Base-by-base conservation (phyloP, 495 filamentous ascomycete genomes). In the Astrocystis sublimbata region DNA sequence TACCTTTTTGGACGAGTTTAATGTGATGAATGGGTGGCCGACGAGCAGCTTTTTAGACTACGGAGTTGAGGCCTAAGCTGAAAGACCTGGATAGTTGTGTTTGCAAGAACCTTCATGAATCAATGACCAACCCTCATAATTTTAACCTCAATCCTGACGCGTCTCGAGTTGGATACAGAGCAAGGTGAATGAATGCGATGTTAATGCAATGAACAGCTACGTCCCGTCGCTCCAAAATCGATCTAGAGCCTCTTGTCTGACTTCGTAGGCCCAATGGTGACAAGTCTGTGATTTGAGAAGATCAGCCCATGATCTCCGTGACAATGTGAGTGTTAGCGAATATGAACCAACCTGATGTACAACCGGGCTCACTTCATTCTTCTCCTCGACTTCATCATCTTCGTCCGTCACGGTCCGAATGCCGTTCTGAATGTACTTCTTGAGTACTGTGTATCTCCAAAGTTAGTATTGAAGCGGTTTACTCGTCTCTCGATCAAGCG, bases 221-320 rank as follows among this genome's bases (percentile, higher is more conserved):
- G 45, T 69, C 2, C 64, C 63, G 24, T 66, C 64, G 7, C 46
- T 68, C 79, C 79, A 81, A 57, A 74, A 76, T 26, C 64, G 67
- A 66, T 82, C 79, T 41, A 81, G 61, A 35, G 72, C 72, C 36
- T 75, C 70, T 62, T 82, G 79, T 59, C 75, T 71, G 1, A 78
- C 73, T 61, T 77, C 79, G 61, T 70, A 80, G 10, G 74, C 80
- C 79, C 79, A 81, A 60, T 83, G 78, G 64, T 78, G 76, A 41
- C 78, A 81, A 6, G 79, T 81, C 69, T 81, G 19, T 19, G 6
- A 5, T n/a, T 17, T 26, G 43, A 26, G n/a, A 12, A 0, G 2
- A 7, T 47, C 49, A 47, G 21, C n/a, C n/a, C 30, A 6, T 2
- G n/a, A 3, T 30, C 7, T 36, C 13, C 9, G 38, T 4, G 2